Percentiles rank a stretch among this genome's conserved stretches.
Evolutionary conservation across 2,329 filamentous ascomycete species (phyloP).

Genomic region (Alternaria burnsii): DNA sequence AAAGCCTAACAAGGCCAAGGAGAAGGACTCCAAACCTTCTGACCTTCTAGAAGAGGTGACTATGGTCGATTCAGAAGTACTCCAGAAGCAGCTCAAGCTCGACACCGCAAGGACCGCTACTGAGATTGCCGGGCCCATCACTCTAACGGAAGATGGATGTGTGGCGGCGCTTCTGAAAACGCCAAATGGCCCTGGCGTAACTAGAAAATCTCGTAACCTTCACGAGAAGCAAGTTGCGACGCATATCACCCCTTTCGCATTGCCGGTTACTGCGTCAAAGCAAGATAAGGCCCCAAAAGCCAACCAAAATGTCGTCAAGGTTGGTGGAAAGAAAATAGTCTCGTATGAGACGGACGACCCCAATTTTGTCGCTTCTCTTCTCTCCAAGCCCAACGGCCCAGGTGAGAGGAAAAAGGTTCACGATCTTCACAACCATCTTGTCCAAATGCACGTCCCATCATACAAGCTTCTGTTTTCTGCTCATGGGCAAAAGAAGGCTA

Average conservation of each 20-base stretch:
- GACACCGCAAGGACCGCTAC: background rate
- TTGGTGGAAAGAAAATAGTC: background rate
- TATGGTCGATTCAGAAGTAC: too few relatives aligned
- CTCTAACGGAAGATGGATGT: background rate
- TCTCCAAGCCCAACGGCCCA: background rate
- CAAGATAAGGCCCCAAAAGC: background rate
- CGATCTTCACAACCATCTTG: background rate
- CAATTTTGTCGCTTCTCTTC: background rate
- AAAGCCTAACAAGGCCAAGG: background rate
- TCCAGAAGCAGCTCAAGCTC: background rate
- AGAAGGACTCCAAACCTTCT: background rate
- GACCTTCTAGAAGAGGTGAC: background rate
- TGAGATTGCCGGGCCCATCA: too few relatives aligned
- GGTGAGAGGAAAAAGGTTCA: background rate
- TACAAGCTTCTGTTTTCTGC: background rate
- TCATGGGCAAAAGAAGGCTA: background rate
- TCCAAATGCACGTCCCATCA: background rate
- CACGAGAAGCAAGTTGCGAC: background rate
- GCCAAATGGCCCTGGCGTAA: background rate
- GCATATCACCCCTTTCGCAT: background rate
- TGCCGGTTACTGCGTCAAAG: background rate
- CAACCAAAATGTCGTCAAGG: background rate
- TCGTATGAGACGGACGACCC: background rate
- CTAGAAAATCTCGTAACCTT: background rate
- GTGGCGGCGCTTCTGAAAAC: background rate